Percentiles rank a stretch among this genome's conserved stretches.
Evolutionary conservation across 2,329 filamentous ascomycete species (phyloP).

Genomic region (Sodiomyces alkalinus): DNA sequence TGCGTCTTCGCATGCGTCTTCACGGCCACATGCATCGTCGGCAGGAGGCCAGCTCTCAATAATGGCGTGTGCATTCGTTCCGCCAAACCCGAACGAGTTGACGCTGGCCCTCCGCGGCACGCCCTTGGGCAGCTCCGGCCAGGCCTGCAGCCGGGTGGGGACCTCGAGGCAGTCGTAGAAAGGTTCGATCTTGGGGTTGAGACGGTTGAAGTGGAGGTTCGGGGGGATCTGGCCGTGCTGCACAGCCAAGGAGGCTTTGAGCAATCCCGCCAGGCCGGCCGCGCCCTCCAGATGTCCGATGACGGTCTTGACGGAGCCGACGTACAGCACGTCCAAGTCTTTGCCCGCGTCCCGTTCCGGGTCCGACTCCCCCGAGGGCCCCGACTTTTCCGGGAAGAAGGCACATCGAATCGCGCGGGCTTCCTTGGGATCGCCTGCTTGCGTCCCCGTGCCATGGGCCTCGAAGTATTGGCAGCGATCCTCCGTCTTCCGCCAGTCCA

Average conservation of each 20-base stretch:
- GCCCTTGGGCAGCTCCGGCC: slow-evolving; percentile 6
- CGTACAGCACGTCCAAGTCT: background rate
- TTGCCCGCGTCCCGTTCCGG: slow-evolving; percentile 7
- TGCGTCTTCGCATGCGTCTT: too few relatives aligned
- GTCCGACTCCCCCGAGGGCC: slow-evolving; percentile 5
- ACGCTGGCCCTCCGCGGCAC: slow-evolving; percentile 4
- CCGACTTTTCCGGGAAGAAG: slow-evolving; percentile 3
- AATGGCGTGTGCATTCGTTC: slow-evolving; percentile 13
- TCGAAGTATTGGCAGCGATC: slow-evolving; percentile 10
- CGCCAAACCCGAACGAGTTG: slow-evolving; percentile 18
- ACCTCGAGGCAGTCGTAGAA: slow-evolving; percentile 10
- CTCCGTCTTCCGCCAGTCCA: slow-evolving; percentile 4
- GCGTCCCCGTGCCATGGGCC: slow-evolving; percentile 23
- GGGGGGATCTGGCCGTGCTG: slow-evolving; percentile 11
- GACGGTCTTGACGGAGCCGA: slow-evolving; percentile 11
- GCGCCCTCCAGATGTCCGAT: slow-evolving; percentile 14
- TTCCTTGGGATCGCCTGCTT: slow-evolving; percentile 21
- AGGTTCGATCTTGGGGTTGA: slow-evolving; percentile 13
- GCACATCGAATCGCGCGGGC: slow-evolving; percentile 12
- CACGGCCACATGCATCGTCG: background rate
- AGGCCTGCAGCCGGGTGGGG: slow-evolving; percentile 2
- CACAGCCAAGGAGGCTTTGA: slow-evolving; percentile 11
- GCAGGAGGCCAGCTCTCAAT: slow-evolving; percentile 10
- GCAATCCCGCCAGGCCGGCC: slow-evolving; percentile 13
- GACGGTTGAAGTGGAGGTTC: slow-evolving; percentile 14